These are phyloP conservation scores for Penicillium sp. DNA, from an alignment of 2,329 filamentous ascomycete species.

Conservation along the genomic window DNA sequence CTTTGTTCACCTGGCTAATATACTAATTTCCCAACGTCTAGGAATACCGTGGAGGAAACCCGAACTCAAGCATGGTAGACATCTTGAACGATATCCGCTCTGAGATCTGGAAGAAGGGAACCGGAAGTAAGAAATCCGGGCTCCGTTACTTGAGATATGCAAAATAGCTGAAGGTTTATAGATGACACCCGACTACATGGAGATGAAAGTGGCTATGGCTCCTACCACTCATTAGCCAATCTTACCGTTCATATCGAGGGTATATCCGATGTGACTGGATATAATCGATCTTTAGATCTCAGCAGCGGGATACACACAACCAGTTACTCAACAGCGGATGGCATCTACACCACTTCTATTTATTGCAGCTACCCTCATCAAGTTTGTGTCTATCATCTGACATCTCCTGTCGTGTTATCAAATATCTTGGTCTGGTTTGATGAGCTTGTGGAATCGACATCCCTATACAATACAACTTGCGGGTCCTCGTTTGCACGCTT, in stretches of 20 bases:
- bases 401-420: slow-evolving; percentile 45
- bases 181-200: slow-evolving; percentile 33
- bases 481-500: slow-evolving; percentile 20
- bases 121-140: background rate
- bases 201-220: slow-evolving; percentile 33
- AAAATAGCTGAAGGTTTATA: slow-evolving; percentile 28
- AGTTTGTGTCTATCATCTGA: slow-evolving; percentile 49
- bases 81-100: slow-evolving; percentile 21
- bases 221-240: slow-evolving; percentile 33
- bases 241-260: slow-evolving; percentile 28
- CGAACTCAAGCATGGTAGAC: slow-evolving; percentile 4
- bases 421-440: slow-evolving; percentile 50
- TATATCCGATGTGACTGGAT: slow-evolving; percentile 16
- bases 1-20: background rate
- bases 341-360: slow-evolving; percentile 14
- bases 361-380: slow-evolving; percentile 46
- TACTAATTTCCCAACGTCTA: background rate
- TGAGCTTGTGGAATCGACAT: slow-evolving; percentile 42
- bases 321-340: slow-evolving; percentile 4
- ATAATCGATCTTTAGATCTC: slow-evolving; percentile 29
- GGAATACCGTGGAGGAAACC: slow-evolving; percentile 12
- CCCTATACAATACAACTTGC: slow-evolving; percentile 42
- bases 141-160: background rate
- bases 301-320: slow-evolving; percentile 16
- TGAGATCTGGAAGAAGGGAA: slow-evolving; percentile 10